These are phyloP conservation scores for Helicocarpus griseus DNA, from an alignment of 2,329 filamentous ascomycete genomes.

Conservation along the genomic window DNA sequence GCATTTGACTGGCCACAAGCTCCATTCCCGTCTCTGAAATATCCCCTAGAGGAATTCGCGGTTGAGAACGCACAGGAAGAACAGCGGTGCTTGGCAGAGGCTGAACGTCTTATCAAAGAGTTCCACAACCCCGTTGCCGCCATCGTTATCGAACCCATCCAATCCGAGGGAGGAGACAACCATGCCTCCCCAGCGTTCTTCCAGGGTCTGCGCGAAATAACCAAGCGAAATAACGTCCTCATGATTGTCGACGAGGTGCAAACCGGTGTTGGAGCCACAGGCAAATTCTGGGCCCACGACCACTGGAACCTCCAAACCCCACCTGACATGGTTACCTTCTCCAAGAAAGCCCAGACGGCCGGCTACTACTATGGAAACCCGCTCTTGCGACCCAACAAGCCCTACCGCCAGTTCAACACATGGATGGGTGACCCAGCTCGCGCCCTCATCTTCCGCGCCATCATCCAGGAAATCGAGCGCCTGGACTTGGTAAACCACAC, in stretches of 20 bases:
- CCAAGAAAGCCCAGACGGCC: slow-evolving; percentile 88
- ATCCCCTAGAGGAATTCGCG: slow-evolving; percentile 70
- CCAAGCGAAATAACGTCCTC: slow-evolving; percentile 56
- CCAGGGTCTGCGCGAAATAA: slow-evolving; percentile 69
- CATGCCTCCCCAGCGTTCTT: slow-evolving; percentile 84
- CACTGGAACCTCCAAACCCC: slow-evolving; percentile 76
- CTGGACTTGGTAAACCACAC: slow-evolving; percentile 72
- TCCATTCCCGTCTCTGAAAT: slow-evolving; percentile 74
- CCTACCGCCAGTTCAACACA: slow-evolving; percentile 93
- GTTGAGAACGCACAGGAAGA: slow-evolving; percentile 77
- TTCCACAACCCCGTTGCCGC: slow-evolving; percentile 74
- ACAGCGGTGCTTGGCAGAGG: slow-evolving; percentile 68
- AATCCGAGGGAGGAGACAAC: slow-evolving; percentile 92
- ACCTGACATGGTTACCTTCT: slow-evolving; percentile 91
- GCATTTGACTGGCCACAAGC: slow-evolving; percentile 94
- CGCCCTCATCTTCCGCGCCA: slow-evolving; percentile 75
- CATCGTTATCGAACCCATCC: slow-evolving; percentile 79
- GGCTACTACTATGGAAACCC: slow-evolving; percentile 85
- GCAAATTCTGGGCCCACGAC: slow-evolving; percentile 94
- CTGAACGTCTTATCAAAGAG: slow-evolving; percentile 68
- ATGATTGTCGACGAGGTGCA: slow-evolving; percentile 93
- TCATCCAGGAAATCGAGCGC: slow-evolving; percentile 69
- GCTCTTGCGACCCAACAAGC: slow-evolving; percentile 75
- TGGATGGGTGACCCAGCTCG: slow-evolving; percentile 92
- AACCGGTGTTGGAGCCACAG: slow-evolving; percentile 84